Base-by-base conservation (phyloP, 345 rosid genomes). In the Eutrema heterophyllum region DNA sequence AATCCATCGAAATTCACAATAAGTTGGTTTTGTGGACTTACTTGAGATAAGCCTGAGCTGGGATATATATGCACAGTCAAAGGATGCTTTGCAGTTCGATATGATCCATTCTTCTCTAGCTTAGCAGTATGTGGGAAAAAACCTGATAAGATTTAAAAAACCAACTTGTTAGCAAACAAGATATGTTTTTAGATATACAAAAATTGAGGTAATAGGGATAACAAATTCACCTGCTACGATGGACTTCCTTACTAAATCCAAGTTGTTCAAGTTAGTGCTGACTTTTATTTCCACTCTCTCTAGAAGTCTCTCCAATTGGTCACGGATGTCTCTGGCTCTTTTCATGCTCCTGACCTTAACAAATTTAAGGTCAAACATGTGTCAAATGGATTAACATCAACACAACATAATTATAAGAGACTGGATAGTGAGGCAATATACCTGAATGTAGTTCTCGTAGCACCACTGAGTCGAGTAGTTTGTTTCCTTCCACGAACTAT, bases 1-100 rank as follows among this genome's bases (percentile, higher is more conserved):
- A 39, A 39, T 39, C 43, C 3, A 39, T 39, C 43, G 1, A 39
- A 39, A 39, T 39, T 2, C 11, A 39, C 43, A 39, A 9, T 39
- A 39, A 39, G 43, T 39, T 39, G 43, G 43, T 39, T 39, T 39
- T 39, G 43, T 39, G 13, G 13, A 39, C 13, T 39, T 39, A 39
- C 43, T 39, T 9, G 11, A 39, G 43, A 39, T 39, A 39, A 39
- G 43, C 43, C 43, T 8, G 99, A 92, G 74, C 86, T 92, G 45
- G 99, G 99, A 81, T 95, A 96, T 79, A 95, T 81, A 74, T 88
- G 82, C 70, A 95, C 99, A 32, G 96, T 92, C 82, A 88, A 98
- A 1, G 92, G 88, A 83, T 92, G 89, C 81, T 95, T 95, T 73
- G 92, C 96, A 1, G 98, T 95, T 71, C 83, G 70, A 72, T 92